Base-by-base conservation (phyloP, 306 rosid genomes). In the Acacia confusa region DNA sequence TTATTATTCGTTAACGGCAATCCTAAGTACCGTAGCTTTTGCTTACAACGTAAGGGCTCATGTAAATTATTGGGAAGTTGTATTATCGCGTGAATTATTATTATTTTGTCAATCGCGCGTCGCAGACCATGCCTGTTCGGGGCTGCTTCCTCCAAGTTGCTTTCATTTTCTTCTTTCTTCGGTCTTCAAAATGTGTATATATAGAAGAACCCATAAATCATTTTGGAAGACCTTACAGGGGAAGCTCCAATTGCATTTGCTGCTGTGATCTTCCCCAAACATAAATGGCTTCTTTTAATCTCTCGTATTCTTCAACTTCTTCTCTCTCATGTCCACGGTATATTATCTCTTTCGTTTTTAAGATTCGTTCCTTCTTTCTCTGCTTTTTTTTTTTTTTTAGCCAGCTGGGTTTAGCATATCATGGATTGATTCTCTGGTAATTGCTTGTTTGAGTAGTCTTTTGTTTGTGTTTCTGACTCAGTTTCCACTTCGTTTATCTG, bases 241-340 rank as follows among this genome's bases (percentile, higher is more conserved):
- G 4, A 38, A 38, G 27, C 22, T 69, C 9, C 30, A 38, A 34
- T 36, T 19, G 2, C 30, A 38, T 19, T 36, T 19, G 2, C 9
- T 4, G 28, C 27, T 41, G 50, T 43, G 11, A 20, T 70, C 53
- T 70, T 24, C 30, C 1, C 22, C 57, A 43, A 25, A 70, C 38
- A 14, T 12, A 1, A 44, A 70, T 70, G 75, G 75, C 75, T 70
- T 70, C 75, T 25, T 19, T 70, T 4, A 43, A 44, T 44, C 75
- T 70, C 75, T 70, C 75, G 44, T 44, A 43, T 24, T 13, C 75
- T 24, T 25, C 75, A 22, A 43, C 57, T 8, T 14, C 75, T 41
- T 3, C 75, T 43, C 57, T 70, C n/a, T 43, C 75, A 9, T 30
- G 57, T n/a, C 75, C 38, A 6, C 57, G 75, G 75, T 70, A 44